Evolutionary conservation across 495 filamentous ascomycete genomes (phyloP), one percentile per base, ranked within the genome.

Genomic region (Trichoderma reesei): DNA sequence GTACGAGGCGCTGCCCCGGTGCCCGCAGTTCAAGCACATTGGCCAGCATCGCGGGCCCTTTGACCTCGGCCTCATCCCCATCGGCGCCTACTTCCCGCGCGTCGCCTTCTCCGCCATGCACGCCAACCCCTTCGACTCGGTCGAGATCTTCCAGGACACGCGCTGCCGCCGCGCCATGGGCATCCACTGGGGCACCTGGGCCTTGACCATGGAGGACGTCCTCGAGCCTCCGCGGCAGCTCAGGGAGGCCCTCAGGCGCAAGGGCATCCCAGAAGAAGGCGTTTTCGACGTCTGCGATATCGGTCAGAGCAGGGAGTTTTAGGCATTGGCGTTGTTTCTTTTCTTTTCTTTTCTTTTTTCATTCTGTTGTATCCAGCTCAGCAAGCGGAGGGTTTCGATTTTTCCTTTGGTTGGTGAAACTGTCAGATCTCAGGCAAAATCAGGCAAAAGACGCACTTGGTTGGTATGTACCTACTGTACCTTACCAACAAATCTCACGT

Each of bases 171-270:
- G 77, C 56, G 93, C 92, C 18, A 82, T 98, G 78, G 93, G 82
- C 14, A 96, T 98, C 66, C 93, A 98, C 70, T 98, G 93, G 93
- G 92, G 85, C 18, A 91, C 91, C 0, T 97, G 92, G 91, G 87
- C 91, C 8, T 72, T 98, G 66, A 96, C 93, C 0, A 82, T 85
- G 65, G 93, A 98, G 74, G 88, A 90, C 68, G 86, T 94, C 13
- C 75, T 92, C 59, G 91, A 96, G 75, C 93, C 93, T 20, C 92
- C 92, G 5, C 74, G 74, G 74, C 75, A 90, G 73, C 74, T 98
- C 65, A 88, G 82, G 71, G 76, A 88, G 69, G 92, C 94, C n/a
- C 71, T 98, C 69, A 84, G 77, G 70, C 80, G 76, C 66, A 87
- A 85, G 65, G 87, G 83, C 6, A 65, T 96, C 5, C 76, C 83